Conservation (phyloP, 768 basidiomycete genomes). For the Leccinum ochraceum region DNA sequence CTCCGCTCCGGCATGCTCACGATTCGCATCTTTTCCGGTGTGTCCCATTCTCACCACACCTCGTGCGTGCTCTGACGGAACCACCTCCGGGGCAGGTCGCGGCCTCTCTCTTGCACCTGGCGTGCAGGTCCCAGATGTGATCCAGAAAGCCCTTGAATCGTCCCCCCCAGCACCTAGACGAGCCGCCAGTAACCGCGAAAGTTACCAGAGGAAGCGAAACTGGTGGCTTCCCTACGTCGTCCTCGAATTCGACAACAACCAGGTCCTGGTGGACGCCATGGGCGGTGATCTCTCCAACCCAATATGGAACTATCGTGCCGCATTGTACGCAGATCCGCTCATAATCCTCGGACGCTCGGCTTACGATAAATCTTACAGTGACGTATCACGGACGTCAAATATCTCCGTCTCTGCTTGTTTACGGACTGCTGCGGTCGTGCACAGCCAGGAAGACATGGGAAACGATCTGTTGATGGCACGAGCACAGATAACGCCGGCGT, state of each 20-base stretch:
- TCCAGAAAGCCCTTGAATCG: conserved; percentile 77
- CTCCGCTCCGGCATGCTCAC: conserved; percentile 91
- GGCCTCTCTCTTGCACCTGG: conserved; percentile 81
- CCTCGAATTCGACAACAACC: conserved; percentile 97
- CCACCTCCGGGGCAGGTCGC: conserved; percentile 50
- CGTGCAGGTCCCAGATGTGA: conserved; percentile 76
- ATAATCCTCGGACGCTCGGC: conserved; percentile 1
- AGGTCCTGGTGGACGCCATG: conserved; percentile 93
- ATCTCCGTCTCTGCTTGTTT: conserved; percentile 92
- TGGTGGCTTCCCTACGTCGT: conserved; percentile 98
- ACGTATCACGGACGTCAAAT: conserved; percentile 92
- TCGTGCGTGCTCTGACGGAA: conserved; percentile 4
- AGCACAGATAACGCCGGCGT: conserved; percentile 81
- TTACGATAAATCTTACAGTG: conserved; percentile 48
- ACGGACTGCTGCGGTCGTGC: conserved; percentile 70
- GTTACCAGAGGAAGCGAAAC: conserved; percentile 87
- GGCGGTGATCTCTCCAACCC: conserved; percentile 91
- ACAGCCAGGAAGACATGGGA: conserved; percentile 92
- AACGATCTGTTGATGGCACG: conserved; percentile 95
- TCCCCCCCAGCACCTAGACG: conserved; percentile 53
- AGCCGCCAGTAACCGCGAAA: conserved; percentile 80
- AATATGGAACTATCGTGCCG: conserved; percentile 93
- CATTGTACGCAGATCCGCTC: conserved; percentile 67
- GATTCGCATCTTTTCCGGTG: conserved; percentile 93
- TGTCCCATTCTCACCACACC: conserved; percentile 28